Evolutionary conservation across 176 grass and related monocot genomes (phyloP).

Genomic region (Metroxylon sagu): DNA sequence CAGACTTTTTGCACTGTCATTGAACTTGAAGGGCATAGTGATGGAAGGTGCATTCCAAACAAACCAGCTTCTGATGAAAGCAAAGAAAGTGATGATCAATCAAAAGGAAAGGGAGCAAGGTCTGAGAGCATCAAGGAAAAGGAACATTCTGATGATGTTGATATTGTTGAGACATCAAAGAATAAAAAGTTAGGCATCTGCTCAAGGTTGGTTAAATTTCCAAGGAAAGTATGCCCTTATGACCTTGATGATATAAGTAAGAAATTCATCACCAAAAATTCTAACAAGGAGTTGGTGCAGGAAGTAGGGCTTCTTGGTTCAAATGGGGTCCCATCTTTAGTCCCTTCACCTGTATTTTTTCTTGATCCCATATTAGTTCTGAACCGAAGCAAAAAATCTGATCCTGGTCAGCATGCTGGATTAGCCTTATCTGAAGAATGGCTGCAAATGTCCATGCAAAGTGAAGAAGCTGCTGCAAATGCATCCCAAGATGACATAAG

Average conservation of each 20-base stretch:
- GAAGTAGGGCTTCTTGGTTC: slow-evolving; percentile 74
- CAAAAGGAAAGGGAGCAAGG: slow-evolving; percentile 45
- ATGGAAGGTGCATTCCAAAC: slow-evolving; percentile 48
- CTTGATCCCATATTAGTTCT: slow-evolving; percentile 47
- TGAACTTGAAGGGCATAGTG: slow-evolving; percentile 73
- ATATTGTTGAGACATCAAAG: slow-evolving; percentile 21
- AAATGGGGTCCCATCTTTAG: slow-evolving; percentile 71
- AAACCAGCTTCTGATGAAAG: slow-evolving; percentile 20
- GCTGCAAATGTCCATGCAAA: slow-evolving; percentile 26
- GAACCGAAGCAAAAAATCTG: slow-evolving; percentile 36
- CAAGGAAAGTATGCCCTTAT: slow-evolving; percentile 50
- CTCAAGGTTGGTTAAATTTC: slow-evolving; percentile 6
- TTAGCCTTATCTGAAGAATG: slow-evolving; percentile 31
- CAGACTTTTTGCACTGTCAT: slow-evolving; percentile 35
- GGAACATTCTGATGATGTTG: slow-evolving; percentile 16
- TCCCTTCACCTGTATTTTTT: slow-evolving; percentile 45
- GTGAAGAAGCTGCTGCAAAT: slow-evolving; percentile 4
- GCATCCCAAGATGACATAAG: background rate
- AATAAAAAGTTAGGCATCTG: slow-evolving; percentile 19
- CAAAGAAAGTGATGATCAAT: slow-evolving; percentile 42
- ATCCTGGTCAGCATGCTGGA: slow-evolving; percentile 29
- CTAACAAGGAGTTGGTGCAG: slow-evolving; percentile 66
- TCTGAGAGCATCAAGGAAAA: slow-evolving; percentile 44
- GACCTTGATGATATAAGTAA: slow-evolving; percentile 80
- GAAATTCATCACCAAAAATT: slow-evolving; percentile 58